Evolutionary conservation across 192 early-diverging fungal species (phyloP).

Genomic region (Coemansia sp.): DNA sequence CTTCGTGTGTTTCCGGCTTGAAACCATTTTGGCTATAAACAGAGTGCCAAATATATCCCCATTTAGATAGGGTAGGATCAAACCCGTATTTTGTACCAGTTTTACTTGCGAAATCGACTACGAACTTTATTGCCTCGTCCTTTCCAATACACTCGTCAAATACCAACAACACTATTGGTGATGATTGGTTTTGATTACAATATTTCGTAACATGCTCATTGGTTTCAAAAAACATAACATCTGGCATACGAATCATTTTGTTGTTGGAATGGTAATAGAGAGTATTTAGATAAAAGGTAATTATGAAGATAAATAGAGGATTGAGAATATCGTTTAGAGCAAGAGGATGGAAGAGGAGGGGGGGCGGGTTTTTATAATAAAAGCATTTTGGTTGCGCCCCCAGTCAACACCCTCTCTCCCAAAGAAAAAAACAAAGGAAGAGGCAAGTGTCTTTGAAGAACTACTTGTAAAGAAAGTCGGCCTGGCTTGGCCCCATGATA

Average conservation of each 20-base stretch:
- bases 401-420: no score
- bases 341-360: no score
- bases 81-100: not conserved
- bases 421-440: no score
- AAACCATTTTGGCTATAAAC: not conserved
- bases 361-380: no score
- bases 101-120: not conserved
- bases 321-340: no score
- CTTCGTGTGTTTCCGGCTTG: not conserved
- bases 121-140: not conserved
- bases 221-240: not conserved
- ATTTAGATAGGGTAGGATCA: not conserved
- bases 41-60: not conserved
- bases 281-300: no score
- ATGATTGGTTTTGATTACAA: not conserved
- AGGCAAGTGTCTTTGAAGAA: no score
- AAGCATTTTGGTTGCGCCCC: no score
- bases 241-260: not conserved
- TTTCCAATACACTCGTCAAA: not conserved
- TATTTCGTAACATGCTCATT: not conserved
- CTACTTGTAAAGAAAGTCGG: no score
- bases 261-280: no score
- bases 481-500: no score
- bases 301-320: no score
- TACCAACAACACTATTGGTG: not conserved